Base-by-base conservation (phyloP, 768 basidiomycete species). In the Floccularia luteovirens region DNA sequence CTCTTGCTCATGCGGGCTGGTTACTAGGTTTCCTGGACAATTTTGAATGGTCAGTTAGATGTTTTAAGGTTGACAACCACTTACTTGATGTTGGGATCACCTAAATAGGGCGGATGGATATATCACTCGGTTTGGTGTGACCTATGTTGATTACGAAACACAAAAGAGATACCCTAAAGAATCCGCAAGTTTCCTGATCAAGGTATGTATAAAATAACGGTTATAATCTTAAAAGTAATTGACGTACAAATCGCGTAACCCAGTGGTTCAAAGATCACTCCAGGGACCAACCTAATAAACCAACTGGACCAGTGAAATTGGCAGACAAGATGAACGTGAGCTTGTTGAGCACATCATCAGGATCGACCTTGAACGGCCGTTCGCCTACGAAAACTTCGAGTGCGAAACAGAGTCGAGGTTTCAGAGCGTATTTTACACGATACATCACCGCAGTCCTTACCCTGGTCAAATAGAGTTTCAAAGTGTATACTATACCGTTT, bases 21-120 rank as follows among this genome's bases (percentile, higher is more conserved):
- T 39, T 28, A 31, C 24, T 43, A 77, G 76, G 77, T 58, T 61
- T 83, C 32, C 48, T 83, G 43, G 79, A 82, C 48, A 82, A 82
- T 53, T 81, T 82, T 43, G 82, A 84, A 55, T 81, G 82, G 76
- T 61, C 12, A 38, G 34, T 17, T 31, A 23, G 21, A 32, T 27
- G n/a, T 1, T 23, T 25, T 44, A 22, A 23, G 23, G 40, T 39
- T 19, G 12, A 33, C 31, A 3, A 39, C 38, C 30, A 20, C 14
- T 39, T n/a, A n/a, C n/a, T n/a, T n/a, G n/a, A n/a, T n/a, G n/a
- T n/a, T n/a, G n/a, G n/a, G n/a, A n/a, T n/a, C n/a, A n/a, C n/a
- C n/a, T n/a, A n/a, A n/a, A n/a, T n/a, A n/a, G n/a, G 79, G 74
- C 77, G 16, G 80, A 83, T 43, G 79, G 82, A 6, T 81, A 81